phyloP scores from a whole-genome alignment of 1,284 basidiomycete genomes.

The Naganishia sp. region DNA sequence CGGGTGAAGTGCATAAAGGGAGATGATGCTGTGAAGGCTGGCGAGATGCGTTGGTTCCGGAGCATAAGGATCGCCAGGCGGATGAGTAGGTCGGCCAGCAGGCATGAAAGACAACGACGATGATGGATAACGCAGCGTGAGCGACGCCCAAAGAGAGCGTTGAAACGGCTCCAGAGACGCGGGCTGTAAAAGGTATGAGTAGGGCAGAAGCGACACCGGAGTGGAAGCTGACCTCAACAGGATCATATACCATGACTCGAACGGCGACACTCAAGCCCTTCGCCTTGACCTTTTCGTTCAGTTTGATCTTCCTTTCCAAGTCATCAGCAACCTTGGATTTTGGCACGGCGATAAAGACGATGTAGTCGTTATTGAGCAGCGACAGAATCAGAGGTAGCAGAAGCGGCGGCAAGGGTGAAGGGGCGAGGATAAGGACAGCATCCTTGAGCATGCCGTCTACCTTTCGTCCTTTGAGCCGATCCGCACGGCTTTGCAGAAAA shows the following conservation, averaged over 20 bases:
- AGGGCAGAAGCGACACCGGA: neutral
- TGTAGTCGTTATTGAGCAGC: constrained; percentile 50
- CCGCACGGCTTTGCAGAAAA: constrained; percentile 9
- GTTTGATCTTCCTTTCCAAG: constrained; percentile 46
- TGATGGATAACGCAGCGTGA: constrained; percentile 50
- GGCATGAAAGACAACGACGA: constrained; percentile 23
- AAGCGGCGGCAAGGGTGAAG: constrained; percentile 47
- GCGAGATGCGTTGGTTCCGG: constrained; percentile 50
- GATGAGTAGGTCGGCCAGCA: constrained; percentile 29
- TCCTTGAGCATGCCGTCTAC: constrained; percentile 53
- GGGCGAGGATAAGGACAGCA: constrained; percentile 51
- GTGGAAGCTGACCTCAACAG: constrained; percentile 45
- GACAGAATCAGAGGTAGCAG: constrained; percentile 47
- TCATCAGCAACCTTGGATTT: constrained; percentile 50
- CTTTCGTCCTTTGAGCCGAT: constrained; percentile 31
- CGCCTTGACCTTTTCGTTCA: constrained; percentile 40
- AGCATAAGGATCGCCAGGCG: constrained; percentile 46
- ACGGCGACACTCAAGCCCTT: constrained; percentile 40
- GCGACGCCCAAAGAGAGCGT: constrained; percentile 49
- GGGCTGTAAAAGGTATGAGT: constrained; percentile 34
- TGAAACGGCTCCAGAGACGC: constrained; percentile 52
- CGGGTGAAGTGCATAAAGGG: constrained; percentile 24
- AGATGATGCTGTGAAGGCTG: constrained; percentile 22
- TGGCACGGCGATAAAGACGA: constrained; percentile 52
- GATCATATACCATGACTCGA: constrained; percentile 52